Conservation (phyloP, 768 basidiomycete genomes). For the Bullera alba region DNA sequence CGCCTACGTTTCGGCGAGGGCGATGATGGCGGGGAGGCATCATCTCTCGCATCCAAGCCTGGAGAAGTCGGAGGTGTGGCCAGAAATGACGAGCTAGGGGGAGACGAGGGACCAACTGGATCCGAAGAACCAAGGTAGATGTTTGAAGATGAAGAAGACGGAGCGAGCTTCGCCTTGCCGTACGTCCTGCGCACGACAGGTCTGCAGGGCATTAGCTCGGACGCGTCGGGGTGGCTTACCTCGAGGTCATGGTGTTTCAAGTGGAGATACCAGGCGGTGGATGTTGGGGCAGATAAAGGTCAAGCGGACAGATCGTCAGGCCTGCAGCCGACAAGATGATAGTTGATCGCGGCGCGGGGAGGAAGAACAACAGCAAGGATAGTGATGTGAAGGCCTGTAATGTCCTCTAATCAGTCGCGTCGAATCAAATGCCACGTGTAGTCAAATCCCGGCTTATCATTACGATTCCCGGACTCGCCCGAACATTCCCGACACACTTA, state of each 20-base stretch:
- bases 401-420: no score
- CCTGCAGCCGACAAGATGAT: no score
- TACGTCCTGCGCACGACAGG: constrained; percentile 26
- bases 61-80: not conserved
- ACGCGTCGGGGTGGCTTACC: not conserved
- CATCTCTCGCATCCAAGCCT: not conserved
- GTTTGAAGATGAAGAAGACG: constrained; percentile 5
- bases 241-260: not conserved
- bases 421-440: no score
- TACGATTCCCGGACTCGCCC: no score
- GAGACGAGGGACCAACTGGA: constrained; percentile 5
- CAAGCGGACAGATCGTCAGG: no score
- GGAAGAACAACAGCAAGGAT: no score
- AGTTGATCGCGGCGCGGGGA: no score
- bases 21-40: constrained; percentile 1
- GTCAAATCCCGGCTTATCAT: no score
- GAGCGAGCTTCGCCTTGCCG: constrained; percentile 9
- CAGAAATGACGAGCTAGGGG: not conserved
- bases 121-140: constrained; percentile 1
- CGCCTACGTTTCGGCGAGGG: not conserved
- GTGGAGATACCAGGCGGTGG: no score
- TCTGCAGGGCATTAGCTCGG: constrained; percentile 7
- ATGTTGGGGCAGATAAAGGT: no score
- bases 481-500: no score
- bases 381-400: no score